These are phyloP conservation scores for Onygenales sp. DNA, from an alignment of 2,329 filamentous ascomycete species.

Conservation along the genomic window DNA sequence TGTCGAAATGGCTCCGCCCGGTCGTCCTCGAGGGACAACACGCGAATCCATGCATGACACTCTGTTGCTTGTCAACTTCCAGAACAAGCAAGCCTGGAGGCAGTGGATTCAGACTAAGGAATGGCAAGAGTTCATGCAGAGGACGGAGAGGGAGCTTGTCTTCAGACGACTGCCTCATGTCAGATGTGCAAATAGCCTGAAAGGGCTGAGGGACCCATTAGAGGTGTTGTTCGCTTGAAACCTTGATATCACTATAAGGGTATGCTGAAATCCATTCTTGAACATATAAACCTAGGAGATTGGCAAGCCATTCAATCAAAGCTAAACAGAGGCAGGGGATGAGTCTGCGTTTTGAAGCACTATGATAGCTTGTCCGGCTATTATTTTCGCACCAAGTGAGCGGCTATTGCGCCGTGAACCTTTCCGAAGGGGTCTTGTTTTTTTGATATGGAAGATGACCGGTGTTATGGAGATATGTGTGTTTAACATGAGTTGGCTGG, in stretches of 20 bases:
- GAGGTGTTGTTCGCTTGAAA: constrained; percentile 10
- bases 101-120: constrained; percentile 17
- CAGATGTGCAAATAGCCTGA: constrained; percentile 19
- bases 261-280: not conserved
- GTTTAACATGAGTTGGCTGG: too few relatives aligned
- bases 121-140: constrained; percentile 20
- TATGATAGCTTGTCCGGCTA: too few relatives aligned
- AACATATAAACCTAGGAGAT: too few relatives aligned
- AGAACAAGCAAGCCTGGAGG: constrained; percentile 14
- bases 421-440: too few relatives aligned
- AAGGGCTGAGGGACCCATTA: constrained; percentile 18
- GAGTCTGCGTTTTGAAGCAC: too few relatives aligned
- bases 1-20: constrained; percentile 15
- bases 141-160: constrained; percentile 15
- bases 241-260: not conserved
- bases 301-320: too few relatives aligned
- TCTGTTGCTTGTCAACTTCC: constrained; percentile 18
- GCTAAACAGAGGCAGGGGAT: too few relatives aligned
- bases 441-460: too few relatives aligned
- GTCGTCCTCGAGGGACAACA: constrained; percentile 8
- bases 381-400: too few relatives aligned
- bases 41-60: constrained; percentile 18
- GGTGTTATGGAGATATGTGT: too few relatives aligned
- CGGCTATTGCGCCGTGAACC: too few relatives aligned
- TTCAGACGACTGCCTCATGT: constrained; percentile 20